Conservation (phyloP, 306 rosid species). For the Mimosa bimucronata region DNA sequence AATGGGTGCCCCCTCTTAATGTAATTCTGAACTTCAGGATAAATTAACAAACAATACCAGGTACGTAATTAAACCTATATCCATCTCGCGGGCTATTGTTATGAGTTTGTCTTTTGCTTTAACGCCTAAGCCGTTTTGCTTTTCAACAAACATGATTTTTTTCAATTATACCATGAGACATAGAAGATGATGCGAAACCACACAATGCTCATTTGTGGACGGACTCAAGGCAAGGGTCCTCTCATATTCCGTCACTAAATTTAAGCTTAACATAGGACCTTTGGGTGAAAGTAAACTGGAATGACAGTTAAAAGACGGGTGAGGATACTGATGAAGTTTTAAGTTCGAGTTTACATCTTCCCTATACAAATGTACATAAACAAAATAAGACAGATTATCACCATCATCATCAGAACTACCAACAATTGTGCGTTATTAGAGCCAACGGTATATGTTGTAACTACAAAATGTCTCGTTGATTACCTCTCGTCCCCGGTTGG, state of each 20-base stretch:
- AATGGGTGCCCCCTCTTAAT: not conserved
- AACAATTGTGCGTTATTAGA: not conserved
- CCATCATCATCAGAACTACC: not conserved
- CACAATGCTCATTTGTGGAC: not conserved
- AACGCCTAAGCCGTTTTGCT: not conserved
- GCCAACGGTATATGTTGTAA: not conserved
- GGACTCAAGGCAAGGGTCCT: not conserved
- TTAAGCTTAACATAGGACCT: too few species aligned
- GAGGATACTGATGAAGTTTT: not conserved
- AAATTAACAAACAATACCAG: constrained; percentile 6
- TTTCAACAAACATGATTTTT: not conserved
- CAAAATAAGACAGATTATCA: not conserved
- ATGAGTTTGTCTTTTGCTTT: not conserved
- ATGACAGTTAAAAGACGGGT: not conserved
- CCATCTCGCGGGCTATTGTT: not conserved
- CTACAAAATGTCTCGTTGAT: too few species aligned
- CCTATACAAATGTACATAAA: not conserved
- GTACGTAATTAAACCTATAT: not conserved
- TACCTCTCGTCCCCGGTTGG: not conserved
- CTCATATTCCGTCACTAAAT: not conserved
- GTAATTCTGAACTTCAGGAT: not conserved
- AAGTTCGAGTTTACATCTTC: not conserved
- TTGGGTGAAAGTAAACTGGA: not conserved
- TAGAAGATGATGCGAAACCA: not conserved
- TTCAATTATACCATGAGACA: not conserved